Percentiles rank a stretch among this genome's conserved stretches.
phyloP scores from a whole-genome alignment of 345 rosid genomes.

The Citrus sp. region DNA sequence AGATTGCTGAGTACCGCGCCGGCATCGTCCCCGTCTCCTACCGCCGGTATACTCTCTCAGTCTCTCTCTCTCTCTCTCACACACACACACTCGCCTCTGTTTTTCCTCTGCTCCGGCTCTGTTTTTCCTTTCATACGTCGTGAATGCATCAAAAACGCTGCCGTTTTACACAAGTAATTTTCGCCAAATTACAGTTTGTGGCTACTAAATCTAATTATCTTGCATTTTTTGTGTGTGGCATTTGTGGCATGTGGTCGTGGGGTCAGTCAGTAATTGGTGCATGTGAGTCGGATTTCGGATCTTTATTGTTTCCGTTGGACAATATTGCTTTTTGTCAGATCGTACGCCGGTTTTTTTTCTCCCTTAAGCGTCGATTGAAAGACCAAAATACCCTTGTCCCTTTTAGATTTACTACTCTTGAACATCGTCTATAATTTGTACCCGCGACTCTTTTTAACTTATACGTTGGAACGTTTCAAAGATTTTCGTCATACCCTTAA shows the following conservation, averaged over 20 bases:
- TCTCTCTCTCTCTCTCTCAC: not conserved
- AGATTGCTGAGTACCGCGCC: constrained; percentile 55
- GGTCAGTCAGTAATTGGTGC: not conserved
- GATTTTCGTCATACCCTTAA: too few relatives aligned
- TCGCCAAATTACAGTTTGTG: too few relatives aligned
- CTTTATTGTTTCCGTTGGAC: not conserved
- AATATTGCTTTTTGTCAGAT: not conserved
- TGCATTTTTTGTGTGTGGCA: not conserved
- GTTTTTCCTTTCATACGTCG: not conserved
- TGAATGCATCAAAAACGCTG: not conserved
- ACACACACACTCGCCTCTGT: not conserved
- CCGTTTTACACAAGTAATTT: not conserved
- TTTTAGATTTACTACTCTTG: too few relatives aligned
- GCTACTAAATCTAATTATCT: too few relatives aligned
- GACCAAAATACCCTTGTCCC: not conserved
- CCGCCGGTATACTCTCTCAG: constrained; percentile 32
- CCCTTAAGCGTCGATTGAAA: not conserved
- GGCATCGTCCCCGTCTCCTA: constrained; percentile 48
- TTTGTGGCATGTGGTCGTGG: constrained; percentile 5
- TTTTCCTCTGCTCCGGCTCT: not conserved
- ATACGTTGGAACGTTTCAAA: too few relatives aligned
- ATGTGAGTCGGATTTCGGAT: not conserved
- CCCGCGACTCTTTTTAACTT: too few relatives aligned
- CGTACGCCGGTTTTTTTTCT: not conserved
- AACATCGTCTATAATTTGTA: too few relatives aligned